Conservation (phyloP, 805 yeast genomes). For the Teunomyces kruisii region DNA sequence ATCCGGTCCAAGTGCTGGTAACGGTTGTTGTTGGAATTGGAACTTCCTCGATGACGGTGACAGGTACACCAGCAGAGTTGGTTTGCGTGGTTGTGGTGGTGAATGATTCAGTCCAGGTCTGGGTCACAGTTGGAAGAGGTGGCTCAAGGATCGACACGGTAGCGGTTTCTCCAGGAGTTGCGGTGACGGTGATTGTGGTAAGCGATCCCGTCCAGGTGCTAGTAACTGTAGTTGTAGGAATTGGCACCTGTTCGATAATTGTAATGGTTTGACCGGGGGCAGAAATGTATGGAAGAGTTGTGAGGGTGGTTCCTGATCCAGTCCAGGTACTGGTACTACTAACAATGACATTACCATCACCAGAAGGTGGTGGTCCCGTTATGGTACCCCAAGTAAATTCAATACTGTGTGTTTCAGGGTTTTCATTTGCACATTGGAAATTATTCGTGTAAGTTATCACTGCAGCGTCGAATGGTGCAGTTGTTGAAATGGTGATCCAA, state of each 20-base stretch:
- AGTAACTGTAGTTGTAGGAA: slow-evolving; percentile 2
- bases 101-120: slow-evolving; percentile 10
- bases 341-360: not conserved
- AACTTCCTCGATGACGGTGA: slow-evolving; percentile 10
- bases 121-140: slow-evolving; percentile 6
- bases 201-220: slow-evolving; percentile 4
- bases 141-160: slow-evolving; percentile 5
- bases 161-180: not conserved
- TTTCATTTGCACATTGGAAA: not conserved
- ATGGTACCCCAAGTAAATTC: too few species aligned
- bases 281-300: not conserved
- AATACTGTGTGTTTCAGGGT: too few species aligned
- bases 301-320: not conserved
- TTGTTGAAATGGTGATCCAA: not conserved
- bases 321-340: not conserved
- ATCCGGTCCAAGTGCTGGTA: slow-evolving; percentile 6
- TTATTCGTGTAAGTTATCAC: not conserved
- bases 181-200: not conserved
- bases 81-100: slow-evolving; percentile 4
- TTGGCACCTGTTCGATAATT: slow-evolving; percentile 8
- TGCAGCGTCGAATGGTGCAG: not conserved
- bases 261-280: slow-evolving; percentile 5
- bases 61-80: not conserved
- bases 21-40: slow-evolving; percentile 10
- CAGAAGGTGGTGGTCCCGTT: too few species aligned